Percentiles rank a stretch among this genome's conserved stretches.
Evolutionary conservation across 257 asterid genomes (phyloP).

Genomic region (Echium plantagineum): DNA sequence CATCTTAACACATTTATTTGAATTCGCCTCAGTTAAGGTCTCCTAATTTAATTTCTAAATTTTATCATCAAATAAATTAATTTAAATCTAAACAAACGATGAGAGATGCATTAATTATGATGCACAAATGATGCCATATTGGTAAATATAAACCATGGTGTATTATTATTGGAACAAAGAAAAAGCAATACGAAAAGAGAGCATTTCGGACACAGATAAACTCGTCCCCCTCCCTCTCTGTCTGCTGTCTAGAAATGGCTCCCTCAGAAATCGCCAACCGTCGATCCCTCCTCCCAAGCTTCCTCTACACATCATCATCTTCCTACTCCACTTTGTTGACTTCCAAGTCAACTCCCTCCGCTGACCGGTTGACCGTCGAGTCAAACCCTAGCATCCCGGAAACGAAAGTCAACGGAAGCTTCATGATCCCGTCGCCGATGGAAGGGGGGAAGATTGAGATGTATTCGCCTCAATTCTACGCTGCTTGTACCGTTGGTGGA

Average conservation of each 20-base stretch:
- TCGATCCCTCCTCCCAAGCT: neutral
- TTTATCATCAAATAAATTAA: too few species aligned
- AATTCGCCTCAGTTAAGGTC: too few species aligned
- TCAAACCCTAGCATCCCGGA: conserved; percentile 11
- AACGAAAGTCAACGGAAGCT: conserved; percentile 17
- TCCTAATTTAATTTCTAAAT: too few species aligned
- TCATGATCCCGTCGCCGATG: conserved; percentile 56
- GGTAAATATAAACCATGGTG: too few species aligned
- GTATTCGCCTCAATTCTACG: conserved; percentile 71
- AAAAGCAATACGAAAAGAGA: too few species aligned
- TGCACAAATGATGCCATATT: too few species aligned
- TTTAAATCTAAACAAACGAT: too few species aligned
- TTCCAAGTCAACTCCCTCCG: neutral
- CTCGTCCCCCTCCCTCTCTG: neutral
- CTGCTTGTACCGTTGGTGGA: conserved; percentile 85
- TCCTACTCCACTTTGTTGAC: neutral
- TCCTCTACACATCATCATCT: neutral
- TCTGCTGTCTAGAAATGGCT: neutral
- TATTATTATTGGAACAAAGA: too few species aligned
- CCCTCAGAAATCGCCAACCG: neutral
- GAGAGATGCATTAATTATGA: too few species aligned
- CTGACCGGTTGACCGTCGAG: neutral
- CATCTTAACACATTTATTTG: too few species aligned
- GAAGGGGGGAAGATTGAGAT: conserved; percentile 74
- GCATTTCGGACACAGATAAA: too few species aligned